Percentiles rank a stretch among this genome's conserved stretches.
Evolutionary conservation across 2,329 filamentous ascomycete species (phyloP).

Genomic region (Lecanicillium sp.): DNA sequence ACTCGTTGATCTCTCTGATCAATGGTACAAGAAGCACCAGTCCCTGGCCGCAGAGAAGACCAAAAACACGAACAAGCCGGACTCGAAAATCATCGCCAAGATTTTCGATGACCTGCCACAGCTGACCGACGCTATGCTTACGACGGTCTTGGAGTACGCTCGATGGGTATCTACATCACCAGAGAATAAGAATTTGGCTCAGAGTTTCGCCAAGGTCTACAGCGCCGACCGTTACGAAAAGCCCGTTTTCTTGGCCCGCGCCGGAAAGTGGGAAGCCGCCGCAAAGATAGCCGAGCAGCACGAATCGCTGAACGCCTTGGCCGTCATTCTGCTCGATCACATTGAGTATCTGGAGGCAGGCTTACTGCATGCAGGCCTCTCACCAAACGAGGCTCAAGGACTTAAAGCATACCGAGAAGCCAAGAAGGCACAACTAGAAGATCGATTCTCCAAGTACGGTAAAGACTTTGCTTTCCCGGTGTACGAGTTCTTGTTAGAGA

Average conservation of each 20-base stretch:
- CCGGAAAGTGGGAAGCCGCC: conserved; percentile 49
- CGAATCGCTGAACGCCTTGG: conserved; percentile 45
- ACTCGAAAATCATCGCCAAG: conserved; percentile 32
- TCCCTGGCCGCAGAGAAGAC: conserved; percentile 19
- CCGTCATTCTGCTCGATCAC: conserved; percentile 47
- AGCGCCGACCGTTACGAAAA: conserved; percentile 43
- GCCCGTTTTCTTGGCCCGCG: conserved; percentile 44
- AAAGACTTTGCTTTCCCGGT: conserved; percentile 66
- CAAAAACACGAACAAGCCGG: conserved; percentile 25
- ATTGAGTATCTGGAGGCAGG: conserved; percentile 31
- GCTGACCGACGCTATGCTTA: conserved; percentile 48
- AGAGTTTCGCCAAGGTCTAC: conserved; percentile 41
- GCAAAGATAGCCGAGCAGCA: conserved; percentile 53
- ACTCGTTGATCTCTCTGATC: conserved; percentile 48
- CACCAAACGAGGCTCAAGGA: conserved; percentile 19
- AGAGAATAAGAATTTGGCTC: conserved; percentile 33
- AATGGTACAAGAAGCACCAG: conserved; percentile 45
- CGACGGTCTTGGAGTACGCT: conserved; percentile 44
- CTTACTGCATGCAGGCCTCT: conserved; percentile 18
- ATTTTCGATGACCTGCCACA: conserved; percentile 41
- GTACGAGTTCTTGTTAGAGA: conserved; percentile 69
- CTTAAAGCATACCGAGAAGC: conserved; percentile 28
- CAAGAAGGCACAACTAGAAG: conserved; percentile 38
- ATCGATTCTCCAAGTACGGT: conserved; percentile 56
- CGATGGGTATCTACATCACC: conserved; percentile 40